Percentiles rank a stretch among this genome's conserved stretches.
Evolutionary conservation across 495 filamentous ascomycete genomes (phyloP).

Genomic region (Cairneyella variabilis): DNA sequence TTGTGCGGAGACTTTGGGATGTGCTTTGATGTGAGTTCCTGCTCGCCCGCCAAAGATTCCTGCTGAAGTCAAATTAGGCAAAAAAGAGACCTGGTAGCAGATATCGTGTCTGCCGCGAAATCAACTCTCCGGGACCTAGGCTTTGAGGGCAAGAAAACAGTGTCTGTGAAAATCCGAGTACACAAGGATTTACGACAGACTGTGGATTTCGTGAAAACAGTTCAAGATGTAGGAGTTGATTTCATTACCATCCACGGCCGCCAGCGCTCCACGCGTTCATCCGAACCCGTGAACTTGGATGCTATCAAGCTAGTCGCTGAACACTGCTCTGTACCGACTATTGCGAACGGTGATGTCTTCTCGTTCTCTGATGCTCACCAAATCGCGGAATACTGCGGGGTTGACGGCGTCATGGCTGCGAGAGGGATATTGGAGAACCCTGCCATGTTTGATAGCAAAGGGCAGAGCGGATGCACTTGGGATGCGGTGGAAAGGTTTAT

Average conservation of each 20-base stretch:
- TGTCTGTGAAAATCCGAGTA: conserved; percentile 65
- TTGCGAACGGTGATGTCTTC: conserved; percentile 63
- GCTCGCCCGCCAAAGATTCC: conserved; percentile 54
- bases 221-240: conserved; percentile 42
- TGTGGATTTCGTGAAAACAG: conserved; percentile 37
- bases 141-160: conserved; percentile 30
- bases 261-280: conserved; percentile 48
- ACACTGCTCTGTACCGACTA: conserved; percentile 46
- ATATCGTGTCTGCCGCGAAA: too few species aligned
- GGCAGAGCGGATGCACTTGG: conserved; percentile 53
- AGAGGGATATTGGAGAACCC: conserved; percentile 60
- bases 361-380: conserved; percentile 32
- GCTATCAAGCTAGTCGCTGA: conserved; percentile 52
- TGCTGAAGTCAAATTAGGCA: too few species aligned
- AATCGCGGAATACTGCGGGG: conserved; percentile 29
- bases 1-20: conserved; percentile 56
- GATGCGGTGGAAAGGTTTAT: conserved; percentile 56
- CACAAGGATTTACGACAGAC: conserved; percentile 53
- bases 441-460: conserved; percentile 45
- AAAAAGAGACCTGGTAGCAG: too few species aligned
- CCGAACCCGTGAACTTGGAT: conserved; percentile 52
- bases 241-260: conserved; percentile 65
- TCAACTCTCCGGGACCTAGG: conserved; percentile 3
- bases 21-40: conserved; percentile 58
- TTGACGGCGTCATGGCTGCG: conserved; percentile 59